Base-by-base conservation (phyloP, 2,329 filamentous ascomycete species). In the Monilinia laxa region DNA sequence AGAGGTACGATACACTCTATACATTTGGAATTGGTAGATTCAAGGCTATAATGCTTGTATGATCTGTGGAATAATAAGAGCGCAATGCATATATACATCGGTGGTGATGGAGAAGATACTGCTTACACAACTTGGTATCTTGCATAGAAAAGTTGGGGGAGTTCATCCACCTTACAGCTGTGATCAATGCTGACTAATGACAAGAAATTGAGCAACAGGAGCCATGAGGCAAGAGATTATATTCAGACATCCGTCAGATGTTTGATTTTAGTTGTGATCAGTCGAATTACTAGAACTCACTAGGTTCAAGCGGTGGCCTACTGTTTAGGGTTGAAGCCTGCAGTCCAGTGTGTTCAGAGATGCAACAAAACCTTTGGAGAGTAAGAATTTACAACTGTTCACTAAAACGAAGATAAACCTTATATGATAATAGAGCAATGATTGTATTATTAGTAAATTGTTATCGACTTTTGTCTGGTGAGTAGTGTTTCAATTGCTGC, bases 1-100 rank as follows among this genome's bases (percentile, higher is more conserved):
- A n/a, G 52, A 56, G 38, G 52, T 40, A 56, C 40, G n/a, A 25
- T 64, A 56, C 12, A 57, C 62, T 38, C 62, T 64, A 40, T 47
- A 56, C 4, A 18, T 25, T 11, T 2, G 40, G 7, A 28, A 18
- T 57, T 16, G 28, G 38, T 23, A 7, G n/a, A 51, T n/a, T 23
- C n/a, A 23, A 11, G 9, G 2, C 4, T 51, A 51, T 51, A 23
- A 12, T 51, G 9, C 12, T 62, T 11, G 9, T n/a, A n/a, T n/a
- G n/a, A n/a, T n/a, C n/a, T n/a, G 14, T 18, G 42, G 42, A 16
- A 16, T 45, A 18, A 16, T 10, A 45, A 45, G 5, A 18, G 5
- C 42, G 42, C 42, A 18, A 18, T 18, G 42, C 42, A 45, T 45
- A 45, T 45, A 18, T 35, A 35, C 31, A 35, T 35, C 31, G 16